These are phyloP conservation scores for Lasiosphaeriaceae sp. DNA, from an alignment of 495 filamentous ascomycete genomes.

Conservation along the genomic window DNA sequence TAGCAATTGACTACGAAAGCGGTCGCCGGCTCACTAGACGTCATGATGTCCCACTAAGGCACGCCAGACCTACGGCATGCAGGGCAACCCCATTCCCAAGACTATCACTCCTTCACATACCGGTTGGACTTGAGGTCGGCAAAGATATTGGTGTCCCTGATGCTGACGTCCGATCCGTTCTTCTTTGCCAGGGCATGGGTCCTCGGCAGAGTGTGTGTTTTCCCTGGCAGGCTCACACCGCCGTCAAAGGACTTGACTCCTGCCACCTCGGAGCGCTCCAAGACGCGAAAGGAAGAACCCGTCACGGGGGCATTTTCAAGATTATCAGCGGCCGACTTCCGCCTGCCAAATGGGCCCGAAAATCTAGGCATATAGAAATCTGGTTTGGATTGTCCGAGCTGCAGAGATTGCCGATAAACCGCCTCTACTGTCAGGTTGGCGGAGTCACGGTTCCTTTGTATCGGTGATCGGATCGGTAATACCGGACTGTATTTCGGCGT, in stretches of 20 bases:
- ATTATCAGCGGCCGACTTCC: conserved; percentile 49
- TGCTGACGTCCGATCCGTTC: conserved; percentile 31
- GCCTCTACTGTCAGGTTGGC: background rate
- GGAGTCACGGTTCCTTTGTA: background rate
- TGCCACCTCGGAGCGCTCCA: conserved; percentile 40
- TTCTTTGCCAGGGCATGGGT: conserved; percentile 15
- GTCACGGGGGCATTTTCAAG: conserved; percentile 41
- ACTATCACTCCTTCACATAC: conserved; percentile 33
- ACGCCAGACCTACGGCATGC: background rate
- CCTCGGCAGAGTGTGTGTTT: conserved; percentile 22
- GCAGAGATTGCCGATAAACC: conserved; percentile 17
- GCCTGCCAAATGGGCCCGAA: conserved; percentile 46
- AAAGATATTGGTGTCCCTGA: conserved; percentile 52
- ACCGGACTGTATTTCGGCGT: no score
- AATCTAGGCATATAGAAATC: conserved; percentile 50
- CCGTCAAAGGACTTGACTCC: conserved; percentile 42
- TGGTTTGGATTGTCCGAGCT: conserved; percentile 23
- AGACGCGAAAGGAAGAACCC: conserved; percentile 45
- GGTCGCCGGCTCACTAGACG: no score
- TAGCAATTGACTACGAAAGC: conserved; percentile 11
- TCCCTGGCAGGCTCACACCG: conserved; percentile 28
- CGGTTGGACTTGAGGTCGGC: conserved; percentile 50
- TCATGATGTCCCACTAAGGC: no score
- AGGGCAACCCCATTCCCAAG: background rate
- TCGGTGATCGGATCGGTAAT: background rate